phyloP scores from a whole-genome alignment of 768 basidiomycete species.

The Ramaria sp. region DNA sequence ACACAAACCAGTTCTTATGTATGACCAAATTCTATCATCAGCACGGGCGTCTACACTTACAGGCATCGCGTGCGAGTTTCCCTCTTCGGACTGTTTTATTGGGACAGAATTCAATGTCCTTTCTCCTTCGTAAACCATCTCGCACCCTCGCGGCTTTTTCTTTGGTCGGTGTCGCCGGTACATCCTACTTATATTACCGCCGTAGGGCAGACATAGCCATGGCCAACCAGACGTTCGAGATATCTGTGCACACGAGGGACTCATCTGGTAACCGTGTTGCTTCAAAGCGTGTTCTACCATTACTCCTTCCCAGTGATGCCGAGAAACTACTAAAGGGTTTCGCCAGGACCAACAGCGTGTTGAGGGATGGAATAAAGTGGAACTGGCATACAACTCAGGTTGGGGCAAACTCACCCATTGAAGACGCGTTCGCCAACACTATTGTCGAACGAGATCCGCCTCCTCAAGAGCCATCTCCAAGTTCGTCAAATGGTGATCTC shows the following conservation, averaged over 20 bases:
- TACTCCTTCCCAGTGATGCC: conserved; percentile 5
- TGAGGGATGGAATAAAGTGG: conserved; percentile 45
- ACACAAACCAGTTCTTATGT: too few species aligned
- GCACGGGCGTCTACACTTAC: too few species aligned
- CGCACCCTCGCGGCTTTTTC: not conserved
- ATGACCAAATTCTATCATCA: too few species aligned
- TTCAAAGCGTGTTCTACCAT: conserved; percentile 6
- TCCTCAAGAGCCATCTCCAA: not conserved
- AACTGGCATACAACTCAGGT: conserved; percentile 70
- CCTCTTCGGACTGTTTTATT: not conserved
- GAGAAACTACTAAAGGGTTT: conserved; percentile 8
- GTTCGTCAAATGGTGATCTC: conserved; percentile 40
- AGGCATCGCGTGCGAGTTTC: not conserved
- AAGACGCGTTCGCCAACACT: conserved; percentile 73
- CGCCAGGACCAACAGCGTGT: not conserved
- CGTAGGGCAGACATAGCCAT: not conserved
- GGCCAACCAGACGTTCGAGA: conserved; percentile 5
- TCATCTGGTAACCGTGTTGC: not conserved
- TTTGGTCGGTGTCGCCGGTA: not conserved
- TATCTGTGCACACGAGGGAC: not conserved
- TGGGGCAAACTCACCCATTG: conserved; percentile 82
- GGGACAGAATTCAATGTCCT: not conserved
- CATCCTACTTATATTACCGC: not conserved
- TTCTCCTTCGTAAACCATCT: not conserved
- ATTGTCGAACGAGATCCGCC: conserved; percentile 49